Evolutionary conservation across 768 basidiomycete species (phyloP).

Genomic region (Boletus rubropictus): DNA sequence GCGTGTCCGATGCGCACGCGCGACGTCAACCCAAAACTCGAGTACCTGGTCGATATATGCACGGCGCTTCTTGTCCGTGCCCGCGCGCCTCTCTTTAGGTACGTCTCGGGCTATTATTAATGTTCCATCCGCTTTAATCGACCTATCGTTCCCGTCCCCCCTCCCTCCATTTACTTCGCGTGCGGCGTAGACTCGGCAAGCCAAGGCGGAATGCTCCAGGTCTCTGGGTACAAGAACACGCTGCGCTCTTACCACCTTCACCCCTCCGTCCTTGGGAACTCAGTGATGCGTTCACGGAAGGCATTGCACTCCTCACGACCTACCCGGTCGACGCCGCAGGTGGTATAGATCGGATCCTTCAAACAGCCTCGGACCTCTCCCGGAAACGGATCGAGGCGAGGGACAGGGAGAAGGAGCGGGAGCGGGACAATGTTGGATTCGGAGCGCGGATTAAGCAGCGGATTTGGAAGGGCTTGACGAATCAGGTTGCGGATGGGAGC

Average conservation of each 20-base stretch:
- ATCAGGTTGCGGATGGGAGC: conserved; percentile 38
- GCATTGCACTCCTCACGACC: conserved; percentile 54
- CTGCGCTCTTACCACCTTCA: conserved; percentile 34
- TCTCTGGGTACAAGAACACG: conserved; percentile 50
- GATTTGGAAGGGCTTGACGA: conserved; percentile 66
- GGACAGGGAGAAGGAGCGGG: conserved; percentile 22
- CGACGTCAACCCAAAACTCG: conserved; percentile 53
- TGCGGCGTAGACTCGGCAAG: conserved; percentile 47
- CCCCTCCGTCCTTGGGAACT: conserved; percentile 46
- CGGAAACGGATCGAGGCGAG: conserved; percentile 42
- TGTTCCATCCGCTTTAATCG: neutral
- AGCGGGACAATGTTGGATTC: conserved; percentile 38
- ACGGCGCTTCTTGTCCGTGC: conserved; percentile 61
- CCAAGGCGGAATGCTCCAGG: conserved; percentile 37
- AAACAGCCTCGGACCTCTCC: conserved; percentile 58
- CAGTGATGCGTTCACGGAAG: conserved; percentile 62
- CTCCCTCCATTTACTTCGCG: neutral
- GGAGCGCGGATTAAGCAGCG: conserved; percentile 52
- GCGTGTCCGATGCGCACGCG: conserved; percentile 51
- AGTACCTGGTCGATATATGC: conserved; percentile 66
- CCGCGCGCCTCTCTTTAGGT: conserved; percentile 52
- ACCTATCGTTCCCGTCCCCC: neutral
- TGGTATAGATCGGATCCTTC: conserved; percentile 65
- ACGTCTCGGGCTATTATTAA: conserved; percentile 11
- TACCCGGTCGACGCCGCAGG: conserved; percentile 65